Conservation (phyloP, 352 stramenopile species). For the Albugo candida region DNA sequence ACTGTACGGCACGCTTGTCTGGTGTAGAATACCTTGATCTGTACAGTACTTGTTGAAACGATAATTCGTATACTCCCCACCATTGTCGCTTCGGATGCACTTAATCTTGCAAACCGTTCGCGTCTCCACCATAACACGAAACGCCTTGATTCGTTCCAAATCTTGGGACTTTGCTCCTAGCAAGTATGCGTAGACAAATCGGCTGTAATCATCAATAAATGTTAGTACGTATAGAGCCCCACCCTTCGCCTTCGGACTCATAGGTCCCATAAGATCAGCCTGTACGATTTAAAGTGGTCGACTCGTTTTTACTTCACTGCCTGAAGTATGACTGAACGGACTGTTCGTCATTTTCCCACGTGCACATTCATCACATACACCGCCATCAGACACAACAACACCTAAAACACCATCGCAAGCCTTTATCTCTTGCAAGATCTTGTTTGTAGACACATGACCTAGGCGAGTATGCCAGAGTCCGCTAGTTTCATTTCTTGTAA, state of each 20-base stretch:
- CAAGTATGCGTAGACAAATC: conserved; percentile 2
- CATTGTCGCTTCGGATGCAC: conserved; percentile 10
- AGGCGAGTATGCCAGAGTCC: too few relatives aligned
- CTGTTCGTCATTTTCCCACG: conserved; percentile 6
- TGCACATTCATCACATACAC: conserved; percentile 8
- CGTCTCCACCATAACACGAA: conserved; percentile 2
- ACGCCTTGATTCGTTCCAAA: conserved; percentile 4
- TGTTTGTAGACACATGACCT: too few relatives aligned
- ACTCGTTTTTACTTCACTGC: conserved; percentile 6
- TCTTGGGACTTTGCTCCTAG: conserved; percentile 1
- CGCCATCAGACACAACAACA: too few relatives aligned
- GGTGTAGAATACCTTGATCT: conserved; percentile 5
- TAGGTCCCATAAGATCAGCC: conserved; percentile 8
- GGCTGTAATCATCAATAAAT: conserved; percentile 10
- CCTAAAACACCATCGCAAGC: too few relatives aligned
- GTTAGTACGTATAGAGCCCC: conserved; percentile 7
- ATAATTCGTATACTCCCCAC: too few relatives aligned
- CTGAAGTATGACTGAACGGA: conserved; percentile 1
- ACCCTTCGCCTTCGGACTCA: conserved; percentile 2
- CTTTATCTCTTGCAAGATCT: too few relatives aligned
- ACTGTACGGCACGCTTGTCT: conserved; percentile 3
- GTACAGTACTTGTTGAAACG: conserved; percentile 3
- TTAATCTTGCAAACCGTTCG: conserved; percentile 3
- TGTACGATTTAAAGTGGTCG: conserved; percentile 4
- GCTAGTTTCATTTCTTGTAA: too few relatives aligned